Evolutionary conservation across 768 basidiomycete species (phyloP).

Genomic region (Russula foetens): DNA sequence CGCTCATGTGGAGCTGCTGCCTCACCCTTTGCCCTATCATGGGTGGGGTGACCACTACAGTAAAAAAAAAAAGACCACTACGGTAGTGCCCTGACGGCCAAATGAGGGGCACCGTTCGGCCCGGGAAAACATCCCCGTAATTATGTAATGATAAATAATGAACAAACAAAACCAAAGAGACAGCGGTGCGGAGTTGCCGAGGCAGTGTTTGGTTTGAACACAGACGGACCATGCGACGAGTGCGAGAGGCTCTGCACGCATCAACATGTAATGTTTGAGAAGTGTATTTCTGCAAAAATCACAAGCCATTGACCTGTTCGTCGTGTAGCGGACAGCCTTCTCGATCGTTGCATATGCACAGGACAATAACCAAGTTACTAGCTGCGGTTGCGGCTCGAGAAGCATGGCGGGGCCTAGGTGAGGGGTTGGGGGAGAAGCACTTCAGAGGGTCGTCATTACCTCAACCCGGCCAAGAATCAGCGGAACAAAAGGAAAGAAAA

Average conservation of each 20-base stretch:
- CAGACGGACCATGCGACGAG: too few relatives aligned
- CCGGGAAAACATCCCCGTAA: neutral
- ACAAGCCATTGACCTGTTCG: neutral
- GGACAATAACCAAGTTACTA: neutral
- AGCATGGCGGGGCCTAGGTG: too few relatives aligned
- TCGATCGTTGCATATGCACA: neutral
- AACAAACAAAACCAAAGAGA: too few relatives aligned
- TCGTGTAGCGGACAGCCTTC: neutral
- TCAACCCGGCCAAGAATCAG: too few relatives aligned
- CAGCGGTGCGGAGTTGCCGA: neutral
- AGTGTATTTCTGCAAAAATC: neutral
- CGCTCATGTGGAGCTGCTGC: neutral
- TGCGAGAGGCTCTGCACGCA: neutral
- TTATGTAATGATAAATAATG: neutral
- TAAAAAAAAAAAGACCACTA: too few relatives aligned
- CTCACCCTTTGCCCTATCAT: neutral
- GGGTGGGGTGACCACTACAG: too few relatives aligned
- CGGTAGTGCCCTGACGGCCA: too few relatives aligned
- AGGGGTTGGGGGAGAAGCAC: too few relatives aligned
- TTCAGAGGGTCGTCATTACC: too few relatives aligned
- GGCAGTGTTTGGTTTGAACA: too few relatives aligned
- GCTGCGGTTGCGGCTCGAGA: neutral
- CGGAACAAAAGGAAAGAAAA: neutral
- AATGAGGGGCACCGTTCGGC: too few relatives aligned
- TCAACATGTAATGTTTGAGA: neutral